A percentile compares a stretch with the other conserved stretches of the same genome.
Conservation (phyloP, 345 rosid genomes). For the Noccaea bulbosa region DNA sequence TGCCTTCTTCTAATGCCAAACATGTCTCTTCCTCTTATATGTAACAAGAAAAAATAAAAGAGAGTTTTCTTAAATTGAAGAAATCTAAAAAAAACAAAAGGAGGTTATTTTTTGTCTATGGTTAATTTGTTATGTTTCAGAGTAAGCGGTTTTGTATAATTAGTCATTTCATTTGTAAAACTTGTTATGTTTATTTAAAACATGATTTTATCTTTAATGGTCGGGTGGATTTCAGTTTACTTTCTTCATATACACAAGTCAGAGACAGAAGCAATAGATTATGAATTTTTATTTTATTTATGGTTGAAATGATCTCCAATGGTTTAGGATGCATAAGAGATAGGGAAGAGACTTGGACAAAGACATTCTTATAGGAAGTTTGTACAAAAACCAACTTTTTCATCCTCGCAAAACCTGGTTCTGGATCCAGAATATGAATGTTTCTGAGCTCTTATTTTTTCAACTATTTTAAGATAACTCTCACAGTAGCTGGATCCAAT, state of each 20-base stretch:
- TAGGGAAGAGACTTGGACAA: slow-evolving; percentile 37
- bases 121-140: slow-evolving; percentile 22
- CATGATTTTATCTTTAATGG: neutral
- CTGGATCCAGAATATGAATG: slow-evolving; percentile 28
- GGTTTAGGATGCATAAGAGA: slow-evolving; percentile 35
- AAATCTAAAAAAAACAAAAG: neutral
- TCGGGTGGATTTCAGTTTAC: neutral
- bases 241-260: neutral
- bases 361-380: slow-evolving; percentile 34
- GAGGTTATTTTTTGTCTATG: slow-evolving; percentile 17
- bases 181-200: neutral
- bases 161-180: slow-evolving; percentile 31
- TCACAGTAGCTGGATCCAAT: slow-evolving; percentile 13
- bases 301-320: slow-evolving; percentile 32
- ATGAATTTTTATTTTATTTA: neutral
- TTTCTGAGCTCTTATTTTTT: slow-evolving; percentile 29
- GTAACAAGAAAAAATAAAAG: slow-evolving; percentile 20
- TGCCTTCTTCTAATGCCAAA: slow-evolving; percentile 56
- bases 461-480: slow-evolving; percentile 20
- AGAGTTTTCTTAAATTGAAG: slow-evolving; percentile 1
- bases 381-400: slow-evolving; percentile 16
- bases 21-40: slow-evolving; percentile 30
- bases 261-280: neutral
- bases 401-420: slow-evolving; percentile 31
- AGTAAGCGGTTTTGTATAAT: slow-evolving; percentile 29